phyloP scores from a whole-genome alignment of 73 alveolate genomes.

The Blepharisma japonicum region DNA sequence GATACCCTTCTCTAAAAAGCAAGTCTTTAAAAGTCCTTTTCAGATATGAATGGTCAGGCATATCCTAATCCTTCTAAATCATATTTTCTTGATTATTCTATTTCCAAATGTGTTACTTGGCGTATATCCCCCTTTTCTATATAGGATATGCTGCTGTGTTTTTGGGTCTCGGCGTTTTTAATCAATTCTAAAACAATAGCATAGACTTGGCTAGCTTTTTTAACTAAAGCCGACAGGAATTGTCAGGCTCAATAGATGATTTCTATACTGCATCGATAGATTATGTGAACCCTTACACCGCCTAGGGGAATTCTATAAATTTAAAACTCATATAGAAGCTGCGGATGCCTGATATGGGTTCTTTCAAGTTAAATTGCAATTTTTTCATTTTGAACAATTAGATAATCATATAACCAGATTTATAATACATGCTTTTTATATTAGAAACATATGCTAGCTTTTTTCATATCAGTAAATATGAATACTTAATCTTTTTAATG shows the following conservation, averaged over 20 bases:
- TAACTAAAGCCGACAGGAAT: slow-evolving; percentile 58
- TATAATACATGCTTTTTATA: too few relatives aligned
- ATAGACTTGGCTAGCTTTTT: slow-evolving; percentile 51
- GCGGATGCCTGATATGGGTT: slow-evolving; percentile 43
- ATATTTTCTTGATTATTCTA: slow-evolving; percentile 71
- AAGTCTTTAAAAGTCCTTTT: slow-evolving; percentile 13
- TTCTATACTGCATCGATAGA: slow-evolving; percentile 51
- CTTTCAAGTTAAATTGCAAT: slow-evolving; percentile 80
- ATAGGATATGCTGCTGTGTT: slow-evolving; percentile 43
- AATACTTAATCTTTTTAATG: too few relatives aligned
- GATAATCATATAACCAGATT: too few relatives aligned
- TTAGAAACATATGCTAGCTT: too few relatives aligned
- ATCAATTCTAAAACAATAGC: slow-evolving; percentile 71
- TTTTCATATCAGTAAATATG: too few relatives aligned
- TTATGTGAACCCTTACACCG: slow-evolving; percentile 44
- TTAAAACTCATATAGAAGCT: slow-evolving; percentile 65
- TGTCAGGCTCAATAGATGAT: slow-evolving; percentile 72
- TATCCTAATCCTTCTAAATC: slow-evolving; percentile 70
- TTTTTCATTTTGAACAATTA: too few relatives aligned
- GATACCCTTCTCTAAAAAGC: too few relatives aligned
- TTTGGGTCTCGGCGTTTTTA: slow-evolving; percentile 37
- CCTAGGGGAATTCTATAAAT: slow-evolving; percentile 37
- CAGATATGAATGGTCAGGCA: slow-evolving; percentile 56
- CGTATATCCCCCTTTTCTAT: slow-evolving; percentile 64
- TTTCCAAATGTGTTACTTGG: slow-evolving; percentile 62